These are phyloP conservation scores for Cordyceps cicadae DNA, from an alignment of 2,329 filamentous ascomycete species.

Conservation along the genomic window DNA sequence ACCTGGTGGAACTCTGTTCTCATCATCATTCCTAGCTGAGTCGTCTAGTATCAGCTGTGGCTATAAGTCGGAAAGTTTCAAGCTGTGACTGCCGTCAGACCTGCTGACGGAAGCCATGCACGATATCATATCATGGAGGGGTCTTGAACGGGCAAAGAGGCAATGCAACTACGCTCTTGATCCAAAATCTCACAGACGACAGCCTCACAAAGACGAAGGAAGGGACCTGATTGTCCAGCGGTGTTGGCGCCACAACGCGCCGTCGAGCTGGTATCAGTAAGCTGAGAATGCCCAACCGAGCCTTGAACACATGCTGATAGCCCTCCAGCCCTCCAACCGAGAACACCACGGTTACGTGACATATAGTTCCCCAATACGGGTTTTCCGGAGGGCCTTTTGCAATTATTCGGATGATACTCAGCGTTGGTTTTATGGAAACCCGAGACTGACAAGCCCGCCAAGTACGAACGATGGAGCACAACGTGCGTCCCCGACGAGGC, in stretches of 20 bases:
- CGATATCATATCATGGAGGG: not conserved
- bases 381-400: not conserved
- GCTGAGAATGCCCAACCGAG: not conserved
- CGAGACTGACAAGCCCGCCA: not conserved
- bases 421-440: not conserved
- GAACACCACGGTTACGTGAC: not conserved
- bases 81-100: not conserved
- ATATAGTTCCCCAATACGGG: not conserved
- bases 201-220: not conserved
- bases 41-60: not conserved
- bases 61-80: not conserved
- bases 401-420: not conserved
- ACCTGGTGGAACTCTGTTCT: not conserved
- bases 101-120: conserved; percentile 7
- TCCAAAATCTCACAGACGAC: not conserved
- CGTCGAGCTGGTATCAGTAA: not conserved
- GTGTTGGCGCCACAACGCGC: not conserved
- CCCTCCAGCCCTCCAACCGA: not conserved
- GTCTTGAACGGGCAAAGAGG: not conserved
- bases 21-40: not conserved
- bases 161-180: not conserved
- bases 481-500: not conserved
- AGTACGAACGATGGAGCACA: not conserved
- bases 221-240: not conserved
- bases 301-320: not conserved